Percentiles rank a stretch among this genome's conserved stretches.
phyloP scores from a whole-genome alignment of 768 basidiomycete genomes.

The Boletus rex-veris region DNA sequence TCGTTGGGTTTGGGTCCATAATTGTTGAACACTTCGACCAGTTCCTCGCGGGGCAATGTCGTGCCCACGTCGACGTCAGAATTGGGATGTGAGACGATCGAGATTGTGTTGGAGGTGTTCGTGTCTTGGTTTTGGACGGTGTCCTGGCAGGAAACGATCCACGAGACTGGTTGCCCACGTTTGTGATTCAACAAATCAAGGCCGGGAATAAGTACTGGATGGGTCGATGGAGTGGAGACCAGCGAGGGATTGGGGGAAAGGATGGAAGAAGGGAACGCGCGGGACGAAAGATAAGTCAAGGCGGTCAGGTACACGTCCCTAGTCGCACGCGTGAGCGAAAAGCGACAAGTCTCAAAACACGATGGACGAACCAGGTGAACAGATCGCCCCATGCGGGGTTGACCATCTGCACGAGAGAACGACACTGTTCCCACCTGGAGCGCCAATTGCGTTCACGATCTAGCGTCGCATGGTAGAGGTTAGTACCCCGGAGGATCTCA shows the following conservation, averaged over 20 bases:
- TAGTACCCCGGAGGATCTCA: slow-evolving; percentile 69
- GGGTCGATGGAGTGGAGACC: slow-evolving; percentile 45
- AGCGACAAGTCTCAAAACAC: background rate
- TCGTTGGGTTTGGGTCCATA: slow-evolving; percentile 91
- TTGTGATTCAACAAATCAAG: slow-evolving; percentile 86
- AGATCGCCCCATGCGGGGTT: slow-evolving; percentile 42
- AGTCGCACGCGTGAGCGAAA: slow-evolving; percentile 24
- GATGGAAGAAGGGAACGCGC: slow-evolving; percentile 86
- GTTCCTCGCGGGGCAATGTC: slow-evolving; percentile 31
- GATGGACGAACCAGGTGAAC: slow-evolving; percentile 64
- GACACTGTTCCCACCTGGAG: slow-evolving; percentile 60
- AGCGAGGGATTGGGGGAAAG: slow-evolving; percentile 57
- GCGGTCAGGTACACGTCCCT: slow-evolving; percentile 75
- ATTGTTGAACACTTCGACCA: slow-evolving; percentile 68
- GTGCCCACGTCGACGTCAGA: slow-evolving; percentile 6
- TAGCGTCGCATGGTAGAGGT: slow-evolving; percentile 71
- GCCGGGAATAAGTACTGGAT: slow-evolving; percentile 83
- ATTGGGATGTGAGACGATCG: slow-evolving; percentile 56
- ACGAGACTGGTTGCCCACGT: slow-evolving; percentile 76
- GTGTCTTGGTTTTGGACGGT: background rate
- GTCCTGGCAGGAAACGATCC: slow-evolving; percentile 55
- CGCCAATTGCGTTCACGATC: slow-evolving; percentile 64
- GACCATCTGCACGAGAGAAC: slow-evolving; percentile 32
- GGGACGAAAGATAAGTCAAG: slow-evolving; percentile 77
- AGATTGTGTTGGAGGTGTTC: slow-evolving; percentile 40